phyloP scores from a whole-genome alignment of 2,329 filamentous ascomycete genomes.

The Teratosphaeria epicoccoides region DNA sequence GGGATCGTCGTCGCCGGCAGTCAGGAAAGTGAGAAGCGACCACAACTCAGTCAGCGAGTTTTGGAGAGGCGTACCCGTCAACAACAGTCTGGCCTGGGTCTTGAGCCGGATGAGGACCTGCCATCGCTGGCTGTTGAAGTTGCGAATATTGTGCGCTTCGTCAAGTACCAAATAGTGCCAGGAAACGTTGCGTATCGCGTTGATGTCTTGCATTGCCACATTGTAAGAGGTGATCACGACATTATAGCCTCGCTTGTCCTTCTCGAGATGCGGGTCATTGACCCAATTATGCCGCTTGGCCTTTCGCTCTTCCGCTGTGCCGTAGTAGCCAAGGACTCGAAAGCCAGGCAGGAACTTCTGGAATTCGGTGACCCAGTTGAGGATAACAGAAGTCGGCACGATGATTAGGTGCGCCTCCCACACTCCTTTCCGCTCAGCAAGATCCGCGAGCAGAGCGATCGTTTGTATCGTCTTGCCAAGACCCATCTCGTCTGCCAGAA shows the following conservation, averaged over 20 bases:
- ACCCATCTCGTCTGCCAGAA: conserved; percentile 96
- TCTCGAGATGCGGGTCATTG: conserved; percentile 55
- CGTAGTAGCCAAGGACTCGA: conserved; percentile 96
- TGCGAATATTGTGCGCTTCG: conserved; percentile 99
- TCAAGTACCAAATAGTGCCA: conserved; percentile 99
- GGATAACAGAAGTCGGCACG: conserved; percentile 94
- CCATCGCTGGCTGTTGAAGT: conserved; percentile 96
- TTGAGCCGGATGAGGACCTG: conserved; percentile 91
- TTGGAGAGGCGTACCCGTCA: conserved; percentile 91
- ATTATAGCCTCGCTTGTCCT: conserved; percentile 96
- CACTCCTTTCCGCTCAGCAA: conserved; percentile 78
- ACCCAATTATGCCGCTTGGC: conserved; percentile 88
- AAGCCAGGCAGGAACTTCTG: conserved; percentile 98
- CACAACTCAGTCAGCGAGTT: conserved; percentile 95
- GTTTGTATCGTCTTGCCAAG: conserved; percentile 98
- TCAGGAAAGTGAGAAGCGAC: conserved; percentile 93
- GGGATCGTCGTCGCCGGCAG: conserved; percentile 76
- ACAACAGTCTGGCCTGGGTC: conserved; percentile 71
- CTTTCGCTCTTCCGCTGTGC: conserved; percentile 82
- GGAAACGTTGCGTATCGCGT: conserved; percentile 79
- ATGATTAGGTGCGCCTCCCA: conserved; percentile 96
- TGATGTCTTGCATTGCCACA: conserved; percentile 84
- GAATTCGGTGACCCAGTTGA: conserved; percentile 99
- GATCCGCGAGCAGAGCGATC: conserved; percentile 82
- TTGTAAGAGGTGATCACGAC: conserved; percentile 98